phyloP scores from a whole-genome alignment of 768 basidiomycete genomes.

The Collybia sp. region DNA sequence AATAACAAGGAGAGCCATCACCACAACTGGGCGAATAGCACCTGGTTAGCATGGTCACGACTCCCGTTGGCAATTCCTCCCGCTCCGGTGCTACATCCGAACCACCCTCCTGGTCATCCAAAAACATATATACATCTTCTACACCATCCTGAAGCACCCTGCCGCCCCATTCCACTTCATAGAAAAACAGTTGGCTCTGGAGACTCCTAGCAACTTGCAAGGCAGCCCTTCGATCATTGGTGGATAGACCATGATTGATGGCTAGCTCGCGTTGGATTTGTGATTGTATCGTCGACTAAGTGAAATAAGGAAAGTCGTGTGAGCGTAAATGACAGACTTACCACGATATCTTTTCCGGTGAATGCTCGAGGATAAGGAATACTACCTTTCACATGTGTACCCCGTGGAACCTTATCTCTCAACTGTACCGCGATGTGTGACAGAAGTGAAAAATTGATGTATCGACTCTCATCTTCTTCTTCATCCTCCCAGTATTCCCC shows the following conservation, averaged over 20 bases:
- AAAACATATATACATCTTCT: conserved; percentile 91
- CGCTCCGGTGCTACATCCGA: conserved; percentile 57
- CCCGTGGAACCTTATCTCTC: conserved; percentile 84
- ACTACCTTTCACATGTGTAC: conserved; percentile 87
- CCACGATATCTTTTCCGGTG: conserved; percentile 92
- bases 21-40: conserved; percentile 89
- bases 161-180: conserved; percentile 94
- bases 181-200: conserved; percentile 91
- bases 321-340: conserved; percentile 33
- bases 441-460: conserved; percentile 85
- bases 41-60: conserved; percentile 83
- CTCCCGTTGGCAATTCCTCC: conserved; percentile 79
- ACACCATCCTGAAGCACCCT: conserved; percentile 80
- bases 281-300: conserved; percentile 80
- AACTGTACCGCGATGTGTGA: conserved; percentile 87
- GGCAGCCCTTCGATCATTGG: conserved; percentile 77
- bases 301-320: not conserved
- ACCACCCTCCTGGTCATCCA: conserved; percentile 71
- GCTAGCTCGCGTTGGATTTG: conserved; percentile 83
- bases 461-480: conserved; percentile 67
- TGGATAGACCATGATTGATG: conserved; percentile 67
- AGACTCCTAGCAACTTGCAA: conserved; percentile 86
- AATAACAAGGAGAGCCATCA: conserved; percentile 78
- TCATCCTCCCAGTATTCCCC: conserved; percentile 57
- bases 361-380: conserved; percentile 89